Base-by-base conservation (phyloP, 2,329 filamentous ascomycete genomes). In the Metarhizium rileyi region DNA sequence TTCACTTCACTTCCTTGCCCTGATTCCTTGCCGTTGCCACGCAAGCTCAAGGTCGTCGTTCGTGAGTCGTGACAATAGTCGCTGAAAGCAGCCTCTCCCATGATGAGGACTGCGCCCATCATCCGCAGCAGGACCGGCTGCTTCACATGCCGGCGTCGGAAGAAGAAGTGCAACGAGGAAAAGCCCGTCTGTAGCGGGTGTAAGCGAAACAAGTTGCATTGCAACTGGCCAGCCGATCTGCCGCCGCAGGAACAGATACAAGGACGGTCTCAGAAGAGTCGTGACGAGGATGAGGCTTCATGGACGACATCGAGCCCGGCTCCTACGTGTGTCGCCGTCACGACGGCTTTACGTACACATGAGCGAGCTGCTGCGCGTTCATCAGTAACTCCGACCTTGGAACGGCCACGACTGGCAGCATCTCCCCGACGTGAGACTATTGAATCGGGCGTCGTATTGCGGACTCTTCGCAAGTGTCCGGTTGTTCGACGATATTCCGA, bases 141-240 rank as follows among this genome's bases (percentile, higher is more conserved):
- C 62, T 63, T 74, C 59, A 74, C 70, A 26, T 75, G 72, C 61
- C 69, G 72, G 53, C 71, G 73, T 35, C 68, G 74, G 52, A 78
- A 78, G 62, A 76, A 77, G 55, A 70, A 74, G 55, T 79, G 75
- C 59, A 73, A 77, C 55, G 75, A 78, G 62, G 68, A 71, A 53
- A 69, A 72, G 50, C 75, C 76, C 6, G 60, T 71, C 18, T 79
- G 76, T 58, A 71, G 66, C 46, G 75, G 77, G 57, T 79, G 76
- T 62, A 72, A 72, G 58, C 68, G 75, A 38, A 66, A 78, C 45
- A 74, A 74, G 51, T 64, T 79, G 23, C 69, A 77, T 44, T 80
- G 76, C 59, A 68, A 68, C 46, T 78, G 76, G 75, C 63, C 59
- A n/a, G 48, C 59, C 18, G 55, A 61, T 25, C 50, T 51, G 18